A percentile compares a stretch with the other conserved stretches of the same genome.
Conservation (phyloP, 352 stramenopile species). For the Blastocystis sp. region DNA sequence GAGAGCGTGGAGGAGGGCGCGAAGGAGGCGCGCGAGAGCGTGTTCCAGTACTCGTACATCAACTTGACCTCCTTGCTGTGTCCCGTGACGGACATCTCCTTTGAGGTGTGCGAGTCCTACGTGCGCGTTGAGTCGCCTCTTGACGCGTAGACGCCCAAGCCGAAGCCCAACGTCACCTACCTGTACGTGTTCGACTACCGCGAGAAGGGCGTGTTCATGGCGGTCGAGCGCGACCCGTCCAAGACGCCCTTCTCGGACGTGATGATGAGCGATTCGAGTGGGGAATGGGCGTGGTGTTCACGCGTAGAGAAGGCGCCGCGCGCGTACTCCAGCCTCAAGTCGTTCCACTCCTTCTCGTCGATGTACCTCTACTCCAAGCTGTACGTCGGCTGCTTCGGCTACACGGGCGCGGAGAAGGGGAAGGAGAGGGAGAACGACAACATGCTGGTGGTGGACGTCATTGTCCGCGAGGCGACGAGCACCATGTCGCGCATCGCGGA, state of each 20-base stretch:
- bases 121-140: not conserved
- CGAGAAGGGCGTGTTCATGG: conserved; percentile 28
- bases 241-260: conserved; percentile 6
- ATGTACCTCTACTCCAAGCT: conserved; percentile 19
- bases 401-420: not conserved
- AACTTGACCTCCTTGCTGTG: conserved; percentile 12
- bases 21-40: not conserved
- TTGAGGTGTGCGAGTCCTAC: conserved; percentile 31
- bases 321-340: not conserved
- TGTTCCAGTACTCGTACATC: conserved; percentile 35
- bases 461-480: not conserved
- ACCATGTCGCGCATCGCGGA: conserved; percentile 9
- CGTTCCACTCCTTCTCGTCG: conserved; percentile 35
- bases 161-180: conserved; percentile 10
- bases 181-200: conserved; percentile 39
- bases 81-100: conserved; percentile 27
- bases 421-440: not conserved
- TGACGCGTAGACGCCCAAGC: not conserved
- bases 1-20: not conserved
- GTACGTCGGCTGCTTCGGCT: not conserved
- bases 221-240: conserved; percentile 14
- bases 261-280: not conserved
- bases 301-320: not conserved
- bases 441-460: conserved; percentile 44
- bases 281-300: not conserved